A percentile compares a stretch with the other conserved stretches of the same genome.
These are phyloP conservation scores for Picea glauca DNA, from an alignment of 75 land plant genomes.

Conservation along the genomic window DNA sequence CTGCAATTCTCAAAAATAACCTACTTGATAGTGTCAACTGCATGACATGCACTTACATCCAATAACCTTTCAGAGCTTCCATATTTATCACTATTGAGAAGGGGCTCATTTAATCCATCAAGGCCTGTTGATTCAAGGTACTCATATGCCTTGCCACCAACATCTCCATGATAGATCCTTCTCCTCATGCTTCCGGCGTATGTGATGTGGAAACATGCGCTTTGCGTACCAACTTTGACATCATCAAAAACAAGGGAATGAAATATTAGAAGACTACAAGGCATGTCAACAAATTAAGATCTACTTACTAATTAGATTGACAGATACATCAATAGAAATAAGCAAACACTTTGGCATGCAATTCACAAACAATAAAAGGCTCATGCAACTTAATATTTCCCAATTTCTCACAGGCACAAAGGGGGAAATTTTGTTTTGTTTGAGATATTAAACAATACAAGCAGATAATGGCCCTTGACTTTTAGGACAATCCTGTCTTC, in stretches of 20 bases:
- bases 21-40: not conserved
- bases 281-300: not conserved
- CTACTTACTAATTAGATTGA: not conserved
- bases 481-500: not conserved
- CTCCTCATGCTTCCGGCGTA: conserved; percentile 17
- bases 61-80: not conserved
- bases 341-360: not conserved
- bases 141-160: conserved; percentile 60
- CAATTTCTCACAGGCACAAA: not conserved
- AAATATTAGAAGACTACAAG: not conserved
- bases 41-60: conserved; percentile 12
- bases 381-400: not conserved
- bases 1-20: not conserved
- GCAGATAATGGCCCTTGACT: not conserved
- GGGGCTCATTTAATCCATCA: conserved; percentile 61
- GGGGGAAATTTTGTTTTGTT: not conserved
- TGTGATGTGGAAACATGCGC: not conserved
- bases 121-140: conserved; percentile 22
- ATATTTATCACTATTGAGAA: conserved; percentile 41
- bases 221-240: not conserved
- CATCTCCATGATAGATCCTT: conserved; percentile 77
- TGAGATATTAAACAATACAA: not conserved
- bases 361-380: not conserved
- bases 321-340: too few relatives aligned
- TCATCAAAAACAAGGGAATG: not conserved